Percentiles rank a stretch among this genome's conserved stretches.
Evolutionary conservation across 768 basidiomycete species (phyloP).

Genomic region (Jaapia argillacea): DNA sequence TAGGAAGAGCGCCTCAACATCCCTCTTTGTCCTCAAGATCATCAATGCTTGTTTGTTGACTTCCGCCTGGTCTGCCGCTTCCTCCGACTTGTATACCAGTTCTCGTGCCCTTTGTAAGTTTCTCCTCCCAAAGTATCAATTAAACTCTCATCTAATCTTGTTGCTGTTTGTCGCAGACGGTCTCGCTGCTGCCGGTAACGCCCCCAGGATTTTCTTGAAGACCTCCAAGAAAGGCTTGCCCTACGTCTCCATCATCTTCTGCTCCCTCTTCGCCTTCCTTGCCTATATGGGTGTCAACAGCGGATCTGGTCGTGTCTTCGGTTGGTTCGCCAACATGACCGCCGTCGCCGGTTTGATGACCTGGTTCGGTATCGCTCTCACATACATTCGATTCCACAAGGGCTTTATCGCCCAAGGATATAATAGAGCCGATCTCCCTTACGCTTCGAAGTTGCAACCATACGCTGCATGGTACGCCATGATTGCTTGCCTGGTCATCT

Average conservation of each 20-base stretch:
- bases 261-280: constrained; percentile 54
- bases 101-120: constrained; percentile 75
- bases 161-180: constrained; percentile 41
- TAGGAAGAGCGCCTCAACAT: not conserved
- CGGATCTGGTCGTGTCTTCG: constrained; percentile 60
- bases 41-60: constrained; percentile 80
- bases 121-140: not conserved
- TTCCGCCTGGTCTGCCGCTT: constrained; percentile 89
- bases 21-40: constrained; percentile 27
- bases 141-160: constrained; percentile 2
- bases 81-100: constrained; percentile 82
- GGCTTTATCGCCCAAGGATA: constrained; percentile 77
- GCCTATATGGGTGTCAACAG: constrained; percentile 68
- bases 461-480: constrained; percentile 54
- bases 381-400: constrained; percentile 65
- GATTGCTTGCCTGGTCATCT: constrained; percentile 33
- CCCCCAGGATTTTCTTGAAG: constrained; percentile 67
- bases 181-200: constrained; percentile 69
- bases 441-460: constrained; percentile 54
- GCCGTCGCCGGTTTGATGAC: constrained; percentile 37
- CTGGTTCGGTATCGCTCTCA: constrained; percentile 38
- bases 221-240: constrained; percentile 73
- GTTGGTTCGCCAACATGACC: constrained; percentile 72
- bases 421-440: constrained; percentile 64
- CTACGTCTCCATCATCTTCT: constrained; percentile 58